Conservation (phyloP, 176 grass and related monocot species). For the Paspalum notatum region DNA sequence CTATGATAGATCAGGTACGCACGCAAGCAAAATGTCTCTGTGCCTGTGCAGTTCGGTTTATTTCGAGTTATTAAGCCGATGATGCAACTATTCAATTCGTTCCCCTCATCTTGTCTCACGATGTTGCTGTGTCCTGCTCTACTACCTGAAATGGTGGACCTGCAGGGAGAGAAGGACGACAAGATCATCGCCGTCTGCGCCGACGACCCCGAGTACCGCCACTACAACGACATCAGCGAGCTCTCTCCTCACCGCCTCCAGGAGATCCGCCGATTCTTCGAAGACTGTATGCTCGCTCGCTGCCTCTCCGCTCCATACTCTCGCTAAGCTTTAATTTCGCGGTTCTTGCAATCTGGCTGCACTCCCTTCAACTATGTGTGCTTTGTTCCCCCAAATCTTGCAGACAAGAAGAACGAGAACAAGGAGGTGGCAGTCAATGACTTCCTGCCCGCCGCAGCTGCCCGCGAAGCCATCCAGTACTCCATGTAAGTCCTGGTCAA, state of each 20-base stretch:
- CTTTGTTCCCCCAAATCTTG: conserved; percentile 34
- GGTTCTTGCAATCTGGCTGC: background rate
- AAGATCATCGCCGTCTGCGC: conserved; percentile 95
- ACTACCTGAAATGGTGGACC: background rate
- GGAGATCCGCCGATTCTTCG: conserved; percentile 87
- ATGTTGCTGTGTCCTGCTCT: background rate
- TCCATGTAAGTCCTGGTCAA: conserved; percentile 70
- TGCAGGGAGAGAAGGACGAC: conserved; percentile 85
- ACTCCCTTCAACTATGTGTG: background rate
- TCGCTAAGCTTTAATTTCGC: no score
- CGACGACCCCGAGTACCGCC: conserved; percentile 91
- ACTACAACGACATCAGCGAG: conserved; percentile 70
- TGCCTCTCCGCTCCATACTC: background rate
- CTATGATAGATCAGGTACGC: conserved; percentile 73
- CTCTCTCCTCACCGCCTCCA: conserved; percentile 83
- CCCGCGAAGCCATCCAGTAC: conserved; percentile 75
- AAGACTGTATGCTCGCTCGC: conserved; percentile 70
- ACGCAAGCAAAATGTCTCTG: no score
- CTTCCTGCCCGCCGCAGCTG: conserved; percentile 66
- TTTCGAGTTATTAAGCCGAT: background rate
- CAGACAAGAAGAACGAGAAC: conserved; percentile 98
- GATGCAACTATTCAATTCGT: background rate
- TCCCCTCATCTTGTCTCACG: background rate
- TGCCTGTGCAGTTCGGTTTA: background rate
- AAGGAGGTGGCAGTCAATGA: conserved; percentile 93